Evolutionary conservation across 257 asterid genomes (phyloP), one percentile per base, ranked within the genome.

Genomic region (Solanum bulbocastanum): DNA sequence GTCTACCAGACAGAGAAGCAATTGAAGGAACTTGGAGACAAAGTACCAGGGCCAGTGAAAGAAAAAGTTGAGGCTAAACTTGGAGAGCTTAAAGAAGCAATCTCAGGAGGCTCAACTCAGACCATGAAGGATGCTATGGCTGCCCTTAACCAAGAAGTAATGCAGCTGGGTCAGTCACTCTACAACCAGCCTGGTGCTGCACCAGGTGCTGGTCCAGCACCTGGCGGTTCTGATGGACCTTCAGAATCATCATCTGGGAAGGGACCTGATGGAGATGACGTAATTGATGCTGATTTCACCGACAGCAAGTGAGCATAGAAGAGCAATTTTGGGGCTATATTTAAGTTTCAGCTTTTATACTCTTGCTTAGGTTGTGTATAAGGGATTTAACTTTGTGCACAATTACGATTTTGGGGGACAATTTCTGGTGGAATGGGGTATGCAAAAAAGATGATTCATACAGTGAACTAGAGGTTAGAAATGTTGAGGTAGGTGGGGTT

Each of bases 1-100:
- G 98, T 95, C 46, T 97, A 97, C 93, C 99, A 97, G 90, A 96
- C 99, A 4, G 98, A 97, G 91, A 97, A 97, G 93, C 99, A 97
- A 91, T 89, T 97, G 92, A 97, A 93, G 92, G 99, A 97, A 87
- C 97, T 97, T 11, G 98, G 98, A 1, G 99, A 97, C 91, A 97
- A 97, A 90, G 98, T 97, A 42, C 99, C 99, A 9, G 96, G 89
- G 44, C 93, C 94, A 1, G 98, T 97, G 12, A 97, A 97, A 88
- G 99, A 94, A 86, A 95, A 95, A 86, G 99, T 97, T 1, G 99
- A 97, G 93, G 95, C 96, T 2, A 97, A 97, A 91, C 99, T 97
- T 8, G 95, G 94, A 37, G 99, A 97, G 90, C 99, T 97, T 3
- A 96, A 92, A 92, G 95, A 94, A 27, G 98, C 99, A 25, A 93